These are phyloP conservation scores for Leishmania tropica DNA, from an alignment of 208 protist species.

Conservation along the genomic window DNA sequence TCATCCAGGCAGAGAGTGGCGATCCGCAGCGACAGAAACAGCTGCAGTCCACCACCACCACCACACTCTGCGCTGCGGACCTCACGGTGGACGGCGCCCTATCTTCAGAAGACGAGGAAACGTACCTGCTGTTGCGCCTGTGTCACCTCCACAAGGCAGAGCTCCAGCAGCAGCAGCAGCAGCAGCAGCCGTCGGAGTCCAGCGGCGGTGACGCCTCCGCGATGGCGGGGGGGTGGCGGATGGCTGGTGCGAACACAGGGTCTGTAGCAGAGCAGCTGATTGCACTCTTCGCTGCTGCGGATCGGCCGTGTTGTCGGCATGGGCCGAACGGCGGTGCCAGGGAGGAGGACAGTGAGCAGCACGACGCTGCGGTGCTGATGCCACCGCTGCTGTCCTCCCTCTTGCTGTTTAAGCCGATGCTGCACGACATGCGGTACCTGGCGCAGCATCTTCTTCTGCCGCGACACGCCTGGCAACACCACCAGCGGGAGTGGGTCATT, in stretches of 20 bases:
- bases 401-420: conserved; percentile 44
- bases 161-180: background rate
- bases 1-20: background rate
- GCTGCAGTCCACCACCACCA: background rate
- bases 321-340: background rate
- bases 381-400: conserved; percentile 44
- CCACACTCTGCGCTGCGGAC: background rate
- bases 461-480: conserved; percentile 52
- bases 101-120: conserved; percentile 30
- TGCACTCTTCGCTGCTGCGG: conserved; percentile 28
- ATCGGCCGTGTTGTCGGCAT: background rate
- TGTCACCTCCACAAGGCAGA: conserved; percentile 8
- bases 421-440: conserved; percentile 56
- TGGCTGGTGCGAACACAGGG: background rate
- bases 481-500: conserved; percentile 65
- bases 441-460: conserved; percentile 52
- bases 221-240: background rate
- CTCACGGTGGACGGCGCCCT: background rate
- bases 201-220: background rate
- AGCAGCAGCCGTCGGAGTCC: background rate
- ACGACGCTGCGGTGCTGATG: background rate
- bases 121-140: conserved; percentile 26
- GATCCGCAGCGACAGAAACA: background rate
- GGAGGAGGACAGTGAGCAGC: background rate
- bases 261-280: conserved; percentile 42